Percentiles rank a stretch among this genome's conserved stretches.
phyloP scores from a whole-genome alignment of 371 early-diverging fungal genomes.

The Thermomucor indicae-seudaticae region DNA sequence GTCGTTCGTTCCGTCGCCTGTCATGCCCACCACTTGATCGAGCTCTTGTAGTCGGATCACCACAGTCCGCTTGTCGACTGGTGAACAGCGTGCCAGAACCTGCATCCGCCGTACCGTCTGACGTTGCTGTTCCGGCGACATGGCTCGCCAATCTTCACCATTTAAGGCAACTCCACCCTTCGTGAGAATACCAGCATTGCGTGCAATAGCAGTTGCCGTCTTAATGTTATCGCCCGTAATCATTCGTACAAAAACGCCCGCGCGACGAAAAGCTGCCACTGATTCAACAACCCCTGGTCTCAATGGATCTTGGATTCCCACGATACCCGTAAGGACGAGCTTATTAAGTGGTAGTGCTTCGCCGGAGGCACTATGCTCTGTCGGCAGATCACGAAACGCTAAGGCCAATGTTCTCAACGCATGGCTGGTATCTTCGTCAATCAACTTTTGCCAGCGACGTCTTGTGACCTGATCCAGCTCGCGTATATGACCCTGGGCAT shows the following conservation, averaged over 20 bases:
- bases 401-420: slow-evolving; percentile 89
- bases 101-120: slow-evolving; percentile 78
- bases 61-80: slow-evolving; percentile 90
- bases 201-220: slow-evolving; percentile 89
- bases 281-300: slow-evolving; percentile 84
- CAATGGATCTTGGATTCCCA: slow-evolving; percentile 94
- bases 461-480: slow-evolving; percentile 46
- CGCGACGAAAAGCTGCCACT: slow-evolving; percentile 74
- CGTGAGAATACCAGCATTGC: slow-evolving; percentile 79
- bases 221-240: slow-evolving; percentile 95
- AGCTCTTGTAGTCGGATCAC: slow-evolving; percentile 80
- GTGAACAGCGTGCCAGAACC: slow-evolving; percentile 91
- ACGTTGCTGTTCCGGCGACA: slow-evolving; percentile 75
- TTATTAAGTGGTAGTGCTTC: slow-evolving; percentile 57
- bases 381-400: slow-evolving; percentile 68
- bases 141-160: slow-evolving; percentile 85
- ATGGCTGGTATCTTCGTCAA: slow-evolving; percentile 72
- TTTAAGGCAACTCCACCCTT: slow-evolving; percentile 83
- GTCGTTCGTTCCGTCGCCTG: slow-evolving; percentile 98
- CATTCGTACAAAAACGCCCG: slow-evolving; percentile 93
- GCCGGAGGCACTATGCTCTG: slow-evolving; percentile 13
- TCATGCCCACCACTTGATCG: slow-evolving; percentile 93
- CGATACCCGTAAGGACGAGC: slow-evolving; percentile 72
- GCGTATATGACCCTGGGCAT: slow-evolving; percentile 45
- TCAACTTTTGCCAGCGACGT: slow-evolving; percentile 52